Percentiles rank a stretch among this genome's conserved stretches.
Conservation (phyloP, 2,329 filamentous ascomycete genomes). For the Mariannaea elegans region DNA sequence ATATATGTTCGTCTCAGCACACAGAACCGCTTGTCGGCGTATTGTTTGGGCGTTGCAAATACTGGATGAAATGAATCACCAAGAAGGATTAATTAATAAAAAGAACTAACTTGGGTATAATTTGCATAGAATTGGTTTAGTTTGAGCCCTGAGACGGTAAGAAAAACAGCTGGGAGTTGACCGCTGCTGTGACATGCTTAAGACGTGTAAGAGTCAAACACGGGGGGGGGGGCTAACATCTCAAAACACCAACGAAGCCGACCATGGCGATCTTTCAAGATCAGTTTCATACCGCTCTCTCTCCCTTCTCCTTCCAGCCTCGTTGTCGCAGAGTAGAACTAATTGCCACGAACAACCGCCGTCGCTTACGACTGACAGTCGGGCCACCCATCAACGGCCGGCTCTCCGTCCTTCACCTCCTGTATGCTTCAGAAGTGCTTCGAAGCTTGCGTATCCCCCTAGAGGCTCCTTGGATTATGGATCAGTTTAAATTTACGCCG, state of each 20-base stretch:
- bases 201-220: background rate
- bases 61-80: too few relatives aligned
- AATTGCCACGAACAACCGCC: too few relatives aligned
- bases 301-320: background rate
- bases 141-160: too few relatives aligned
- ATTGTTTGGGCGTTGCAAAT: too few relatives aligned
- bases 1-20: too few relatives aligned
- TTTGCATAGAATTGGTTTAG: too few relatives aligned
- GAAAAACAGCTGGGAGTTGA: too few relatives aligned
- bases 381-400: background rate
- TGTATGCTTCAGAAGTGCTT: conserved; percentile 40
- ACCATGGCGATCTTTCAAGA: conserved; percentile 18
- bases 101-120: too few relatives aligned
- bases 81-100: too few relatives aligned
- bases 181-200: background rate
- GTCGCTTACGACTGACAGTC: too few relatives aligned
- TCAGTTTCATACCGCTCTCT: conserved; percentile 9
- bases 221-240: background rate
- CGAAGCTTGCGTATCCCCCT: conserved; percentile 21
- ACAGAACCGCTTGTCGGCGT: too few relatives aligned
- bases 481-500: conserved; percentile 52
- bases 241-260: conserved; percentile 18
- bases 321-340: background rate
- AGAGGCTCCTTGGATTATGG: conserved; percentile 1
- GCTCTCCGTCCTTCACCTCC: conserved; percentile 16